Conservation (phyloP, 2,329 filamentous ascomycete species). For the Xylaria sp. region DNA sequence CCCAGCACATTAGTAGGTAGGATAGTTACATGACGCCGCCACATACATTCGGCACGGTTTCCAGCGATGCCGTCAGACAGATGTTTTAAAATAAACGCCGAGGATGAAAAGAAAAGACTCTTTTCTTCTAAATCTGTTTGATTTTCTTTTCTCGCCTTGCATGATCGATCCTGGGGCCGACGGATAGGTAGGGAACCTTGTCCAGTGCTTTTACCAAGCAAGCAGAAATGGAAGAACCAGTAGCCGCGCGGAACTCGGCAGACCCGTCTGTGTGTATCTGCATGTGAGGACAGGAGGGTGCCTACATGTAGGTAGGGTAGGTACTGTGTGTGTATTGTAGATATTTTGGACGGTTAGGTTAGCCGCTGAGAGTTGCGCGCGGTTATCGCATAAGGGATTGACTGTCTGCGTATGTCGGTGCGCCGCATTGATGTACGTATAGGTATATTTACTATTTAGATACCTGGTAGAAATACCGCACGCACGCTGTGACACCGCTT, state of each 20-base stretch:
- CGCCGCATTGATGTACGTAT: background rate
- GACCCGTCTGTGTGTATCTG: background rate
- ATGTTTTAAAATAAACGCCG: conserved; percentile 15
- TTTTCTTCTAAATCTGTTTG: background rate
- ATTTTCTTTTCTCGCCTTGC: background rate
- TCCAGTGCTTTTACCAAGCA: no score
- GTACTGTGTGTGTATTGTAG: no score
- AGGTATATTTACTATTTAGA: background rate
- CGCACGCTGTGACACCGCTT: conserved; percentile 6
- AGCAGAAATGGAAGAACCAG: conserved; percentile 13
- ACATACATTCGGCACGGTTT: conserved; percentile 8
- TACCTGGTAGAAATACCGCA: background rate
- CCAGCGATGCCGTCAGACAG: background rate
- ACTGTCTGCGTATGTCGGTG: background rate
- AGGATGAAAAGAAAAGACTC: background rate
- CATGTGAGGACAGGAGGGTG: background rate
- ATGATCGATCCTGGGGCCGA: conserved; percentile 6
- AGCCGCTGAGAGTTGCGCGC: conserved; percentile 1
- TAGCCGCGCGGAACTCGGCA: conserved; percentile 33
- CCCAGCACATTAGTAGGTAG: background rate
- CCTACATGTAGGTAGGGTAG: no score
- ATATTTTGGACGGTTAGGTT: no score
- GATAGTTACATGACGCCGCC: background rate
- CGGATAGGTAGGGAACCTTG: no score
- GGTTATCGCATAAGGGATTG: conserved; percentile 6